These are phyloP conservation scores for Cochliopodium minus DNA, from an alignment of 208 protist species.

Conservation along the genomic window DNA sequence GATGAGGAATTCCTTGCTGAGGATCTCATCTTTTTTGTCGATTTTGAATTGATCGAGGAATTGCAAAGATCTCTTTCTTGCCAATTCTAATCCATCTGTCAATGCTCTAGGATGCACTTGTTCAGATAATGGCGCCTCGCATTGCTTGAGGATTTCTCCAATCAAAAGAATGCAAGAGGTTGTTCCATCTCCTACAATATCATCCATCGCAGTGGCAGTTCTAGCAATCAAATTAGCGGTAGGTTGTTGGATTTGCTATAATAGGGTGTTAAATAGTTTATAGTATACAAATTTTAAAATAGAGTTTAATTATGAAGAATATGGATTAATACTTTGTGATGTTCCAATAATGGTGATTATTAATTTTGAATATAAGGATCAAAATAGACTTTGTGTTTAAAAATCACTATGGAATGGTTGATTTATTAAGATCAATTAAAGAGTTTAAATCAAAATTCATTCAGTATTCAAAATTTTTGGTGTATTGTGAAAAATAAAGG, in stretches of 20 bases:
- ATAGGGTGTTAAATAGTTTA: background rate
- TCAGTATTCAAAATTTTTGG: no score
- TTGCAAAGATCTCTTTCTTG: slow-evolving; percentile 64
- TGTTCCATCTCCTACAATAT: slow-evolving; percentile 98
- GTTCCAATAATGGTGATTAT: background rate
- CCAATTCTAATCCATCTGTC: slow-evolving; percentile 90
- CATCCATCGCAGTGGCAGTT: slow-evolving; percentile 95
- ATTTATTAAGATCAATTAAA: background rate
- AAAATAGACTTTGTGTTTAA: background rate
- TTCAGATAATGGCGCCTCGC: slow-evolving; percentile 86
- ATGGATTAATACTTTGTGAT: background rate
- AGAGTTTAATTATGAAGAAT: background rate
- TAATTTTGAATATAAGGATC: background rate
- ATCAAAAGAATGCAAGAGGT: slow-evolving; percentile 96
- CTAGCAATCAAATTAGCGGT: slow-evolving; percentile 95
- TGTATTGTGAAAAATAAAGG: slow-evolving; percentile 23
- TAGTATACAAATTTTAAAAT: background rate
- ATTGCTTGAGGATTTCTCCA: slow-evolving; percentile 95
- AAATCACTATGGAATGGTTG: background rate
- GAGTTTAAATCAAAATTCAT: background rate
- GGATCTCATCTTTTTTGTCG: slow-evolving; percentile 39
- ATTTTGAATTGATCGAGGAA: slow-evolving; percentile 55
- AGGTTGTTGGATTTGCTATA: slow-evolving; percentile 97
- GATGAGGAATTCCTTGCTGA: slow-evolving; percentile 69
- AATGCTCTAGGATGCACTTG: slow-evolving; percentile 94